These are phyloP conservation scores for Toxicodendron radicans DNA, from an alignment of 345 rosid species.

Conservation along the genomic window DNA sequence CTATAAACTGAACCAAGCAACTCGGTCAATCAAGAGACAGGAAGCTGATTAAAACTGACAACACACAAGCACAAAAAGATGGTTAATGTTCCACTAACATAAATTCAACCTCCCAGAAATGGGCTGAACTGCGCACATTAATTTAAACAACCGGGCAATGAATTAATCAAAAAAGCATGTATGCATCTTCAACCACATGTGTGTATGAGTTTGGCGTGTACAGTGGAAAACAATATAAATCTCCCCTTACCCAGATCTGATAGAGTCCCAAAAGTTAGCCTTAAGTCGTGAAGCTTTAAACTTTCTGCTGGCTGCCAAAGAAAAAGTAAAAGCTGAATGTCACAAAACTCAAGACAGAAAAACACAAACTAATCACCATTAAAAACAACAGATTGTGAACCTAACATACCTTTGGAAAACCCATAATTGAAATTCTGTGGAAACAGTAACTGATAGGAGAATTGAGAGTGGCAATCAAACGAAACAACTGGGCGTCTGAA, in stretches of 20 bases:
- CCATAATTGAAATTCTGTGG: slow-evolving; percentile 16
- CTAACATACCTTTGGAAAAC: slow-evolving; percentile 27
- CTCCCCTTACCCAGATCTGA: slow-evolving; percentile 67
- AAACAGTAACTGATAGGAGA: slow-evolving; percentile 22
- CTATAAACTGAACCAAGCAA: too few relatives aligned
- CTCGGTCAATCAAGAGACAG: too few relatives aligned
- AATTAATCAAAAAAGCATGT: too few relatives aligned
- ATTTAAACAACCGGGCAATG: neutral
- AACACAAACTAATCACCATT: neutral
- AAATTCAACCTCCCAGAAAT: neutral
- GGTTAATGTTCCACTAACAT: neutral
- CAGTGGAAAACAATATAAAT: neutral
- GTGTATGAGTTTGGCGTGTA: neutral
- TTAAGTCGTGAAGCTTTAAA: slow-evolving; percentile 51
- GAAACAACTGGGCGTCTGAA: slow-evolving; percentile 36
- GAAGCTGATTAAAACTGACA: neutral
- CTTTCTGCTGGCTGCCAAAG: slow-evolving; percentile 57
- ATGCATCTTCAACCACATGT: too few relatives aligned
- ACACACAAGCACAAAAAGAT: neutral
- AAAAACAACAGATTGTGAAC: neutral
- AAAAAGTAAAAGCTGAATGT: neutral
- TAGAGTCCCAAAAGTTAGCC: slow-evolving; percentile 79
- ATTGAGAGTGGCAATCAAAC: slow-evolving; percentile 16
- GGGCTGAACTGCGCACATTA: neutral
- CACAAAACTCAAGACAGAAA: neutral